These are phyloP conservation scores for Agrocybe pediades DNA, from an alignment of 768 basidiomycete species.

Conservation along the genomic window DNA sequence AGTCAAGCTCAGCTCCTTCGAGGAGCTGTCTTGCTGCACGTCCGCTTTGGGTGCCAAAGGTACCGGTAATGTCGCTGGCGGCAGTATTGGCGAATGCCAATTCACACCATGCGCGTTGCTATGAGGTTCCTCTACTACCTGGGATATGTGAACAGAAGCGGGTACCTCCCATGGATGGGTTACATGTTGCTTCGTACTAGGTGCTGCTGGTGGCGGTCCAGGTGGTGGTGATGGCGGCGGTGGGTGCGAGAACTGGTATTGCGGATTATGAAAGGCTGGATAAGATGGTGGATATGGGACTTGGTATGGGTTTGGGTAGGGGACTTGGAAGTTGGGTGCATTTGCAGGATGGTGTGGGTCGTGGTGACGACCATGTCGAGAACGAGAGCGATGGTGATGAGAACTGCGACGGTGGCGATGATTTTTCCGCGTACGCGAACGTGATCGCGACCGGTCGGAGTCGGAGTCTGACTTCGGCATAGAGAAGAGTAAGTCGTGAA, in stretches of 20 bases:
- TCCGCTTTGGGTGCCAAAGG: no score
- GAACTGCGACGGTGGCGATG: neutral
- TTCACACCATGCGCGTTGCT: no score
- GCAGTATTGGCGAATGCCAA: no score
- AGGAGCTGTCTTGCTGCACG: neutral
- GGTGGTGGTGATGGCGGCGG: neutral
- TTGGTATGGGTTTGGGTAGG: neutral
- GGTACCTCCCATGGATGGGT: no score
- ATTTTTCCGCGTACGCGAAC: neutral
- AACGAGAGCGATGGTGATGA: neutral
- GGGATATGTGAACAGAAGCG: no score
- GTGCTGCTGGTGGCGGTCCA: neutral
- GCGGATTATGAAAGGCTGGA: neutral
- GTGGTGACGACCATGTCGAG: neutral
- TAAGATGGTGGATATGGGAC: neutral
- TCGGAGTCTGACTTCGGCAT: neutral
- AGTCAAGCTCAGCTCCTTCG: constrained; percentile 9
- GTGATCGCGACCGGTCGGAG: neutral
- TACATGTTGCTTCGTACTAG: no score
- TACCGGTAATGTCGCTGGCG: no score
- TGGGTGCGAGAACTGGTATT: no score
- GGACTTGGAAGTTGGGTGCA: neutral
- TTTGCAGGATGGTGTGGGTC: neutral
- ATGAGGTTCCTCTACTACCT: no score
- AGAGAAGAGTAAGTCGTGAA: neutral